Evolutionary conservation across 78 protist genomes (phyloP).

Genomic region (Guillardia theta): DNA sequence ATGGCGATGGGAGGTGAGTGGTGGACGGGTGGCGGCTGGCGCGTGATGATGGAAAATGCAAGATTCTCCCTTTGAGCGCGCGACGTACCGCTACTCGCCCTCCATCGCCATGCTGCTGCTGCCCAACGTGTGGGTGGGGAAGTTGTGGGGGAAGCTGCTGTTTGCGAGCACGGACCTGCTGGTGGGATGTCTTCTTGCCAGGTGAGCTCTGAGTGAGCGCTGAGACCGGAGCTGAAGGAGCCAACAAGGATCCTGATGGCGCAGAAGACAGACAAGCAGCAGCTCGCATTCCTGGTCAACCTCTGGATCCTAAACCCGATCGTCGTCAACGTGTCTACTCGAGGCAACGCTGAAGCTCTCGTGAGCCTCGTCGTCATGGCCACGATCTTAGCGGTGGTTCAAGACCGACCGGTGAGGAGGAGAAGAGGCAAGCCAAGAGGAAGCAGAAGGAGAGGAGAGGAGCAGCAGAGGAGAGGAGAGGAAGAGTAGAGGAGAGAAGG

Average conservation of each 20-base stretch:
- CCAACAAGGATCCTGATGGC: background rate
- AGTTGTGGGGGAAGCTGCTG: conserved; percentile 82
- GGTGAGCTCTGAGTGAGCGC: no score
- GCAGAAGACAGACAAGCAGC: background rate
- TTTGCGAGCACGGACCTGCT: conserved; percentile 77
- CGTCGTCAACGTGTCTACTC: conserved; percentile 83
- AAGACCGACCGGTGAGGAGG: background rate
- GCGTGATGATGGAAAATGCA: no score
- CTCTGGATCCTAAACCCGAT: conserved; percentile 86
- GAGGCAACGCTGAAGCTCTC: conserved; percentile 93
- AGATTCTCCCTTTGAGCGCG: conserved; percentile 83
- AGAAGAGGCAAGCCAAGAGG: no score
- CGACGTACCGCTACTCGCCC: conserved; percentile 94
- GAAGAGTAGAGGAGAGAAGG: no score
- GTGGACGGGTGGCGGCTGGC: no score
- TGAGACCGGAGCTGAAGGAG: no score
- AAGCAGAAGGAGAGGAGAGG: no score
- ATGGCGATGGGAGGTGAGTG: conserved; percentile 83
- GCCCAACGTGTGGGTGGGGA: conserved; percentile 73
- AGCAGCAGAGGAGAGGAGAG: no score
- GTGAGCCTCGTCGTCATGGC: conserved; percentile 72
- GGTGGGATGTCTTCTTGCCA: conserved; percentile 58
- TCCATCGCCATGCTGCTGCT: conserved; percentile 76
- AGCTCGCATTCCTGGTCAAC: background rate
- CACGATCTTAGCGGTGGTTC: conserved; percentile 60